Conservation (phyloP, 306 rosid species). For the Benincasa hispida region DNA sequence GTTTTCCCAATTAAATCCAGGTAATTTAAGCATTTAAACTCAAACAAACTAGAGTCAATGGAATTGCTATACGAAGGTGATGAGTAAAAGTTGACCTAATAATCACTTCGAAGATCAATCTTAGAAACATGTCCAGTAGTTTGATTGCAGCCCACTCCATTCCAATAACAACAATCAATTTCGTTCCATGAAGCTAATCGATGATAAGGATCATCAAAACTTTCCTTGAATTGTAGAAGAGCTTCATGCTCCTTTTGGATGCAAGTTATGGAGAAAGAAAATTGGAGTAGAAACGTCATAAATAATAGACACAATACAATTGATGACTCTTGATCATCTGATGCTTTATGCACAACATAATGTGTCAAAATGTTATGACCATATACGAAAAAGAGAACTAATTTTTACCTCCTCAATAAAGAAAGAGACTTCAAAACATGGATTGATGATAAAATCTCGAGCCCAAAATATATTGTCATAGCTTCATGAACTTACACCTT, state of each 20-base stretch:
- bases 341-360: too few species aligned
- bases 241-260: not conserved
- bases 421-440: too few species aligned
- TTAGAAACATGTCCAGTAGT: not conserved
- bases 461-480: too few species aligned
- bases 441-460: too few species aligned
- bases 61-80: not conserved
- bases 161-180: not conserved
- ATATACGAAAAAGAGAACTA: too few species aligned
- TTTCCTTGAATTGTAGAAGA: not conserved
- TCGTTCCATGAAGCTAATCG: not conserved
- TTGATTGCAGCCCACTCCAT: not conserved
- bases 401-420: too few species aligned
- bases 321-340: too few species aligned
- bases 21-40: not conserved
- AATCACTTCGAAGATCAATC: not conserved
- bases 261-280: not conserved
- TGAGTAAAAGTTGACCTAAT: not conserved
- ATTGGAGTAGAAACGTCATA: too few species aligned
- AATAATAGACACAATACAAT: too few species aligned
- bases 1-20: constrained; percentile 1
- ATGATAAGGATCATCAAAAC: not conserved
- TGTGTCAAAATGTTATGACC: too few species aligned
- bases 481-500: too few species aligned
- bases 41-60: not conserved